Conservation (phyloP, 1,284 basidiomycete genomes). For the Cutaneotrichosporon cutaneum region DNA sequence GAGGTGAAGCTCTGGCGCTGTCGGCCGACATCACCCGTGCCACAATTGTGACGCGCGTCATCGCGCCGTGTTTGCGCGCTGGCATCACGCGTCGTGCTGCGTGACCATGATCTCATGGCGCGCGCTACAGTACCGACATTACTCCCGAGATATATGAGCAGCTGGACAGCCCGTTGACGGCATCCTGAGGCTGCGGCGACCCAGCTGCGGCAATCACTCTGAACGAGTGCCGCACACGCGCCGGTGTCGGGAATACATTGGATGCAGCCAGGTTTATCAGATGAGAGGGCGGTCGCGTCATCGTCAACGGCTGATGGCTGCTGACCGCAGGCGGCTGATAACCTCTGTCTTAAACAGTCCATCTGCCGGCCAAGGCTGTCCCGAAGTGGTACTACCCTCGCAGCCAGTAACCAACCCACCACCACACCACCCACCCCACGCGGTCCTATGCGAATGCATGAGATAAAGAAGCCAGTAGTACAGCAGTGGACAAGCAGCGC, state of each 20-base stretch:
- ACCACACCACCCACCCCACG: not conserved
- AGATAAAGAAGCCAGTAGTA: constrained; percentile 19
- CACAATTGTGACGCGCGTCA: not conserved
- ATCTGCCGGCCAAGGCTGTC: too few species aligned
- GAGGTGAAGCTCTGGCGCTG: not conserved
- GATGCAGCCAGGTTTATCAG: too few species aligned
- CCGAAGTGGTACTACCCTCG: too few species aligned
- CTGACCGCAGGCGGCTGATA: too few species aligned
- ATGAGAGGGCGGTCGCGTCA: too few species aligned
- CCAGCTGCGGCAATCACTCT: too few species aligned
- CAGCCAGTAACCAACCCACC: not conserved
- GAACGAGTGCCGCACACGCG: too few species aligned
- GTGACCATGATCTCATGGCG: not conserved
- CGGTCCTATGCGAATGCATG: constrained; percentile 20
- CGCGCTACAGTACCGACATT: not conserved
- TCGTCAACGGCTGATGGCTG: too few species aligned
- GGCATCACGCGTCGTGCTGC: not conserved
- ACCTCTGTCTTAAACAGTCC: too few species aligned
- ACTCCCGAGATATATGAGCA: not conserved
- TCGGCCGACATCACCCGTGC: not conserved
- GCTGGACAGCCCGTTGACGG: too few species aligned
- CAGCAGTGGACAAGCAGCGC: constrained; percentile 16
- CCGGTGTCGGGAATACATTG: too few species aligned
- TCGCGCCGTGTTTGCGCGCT: not conserved
- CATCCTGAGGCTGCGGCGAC: too few species aligned